phyloP scores from a whole-genome alignment of 345 rosid species.

The Melastoma malabathricum region DNA sequence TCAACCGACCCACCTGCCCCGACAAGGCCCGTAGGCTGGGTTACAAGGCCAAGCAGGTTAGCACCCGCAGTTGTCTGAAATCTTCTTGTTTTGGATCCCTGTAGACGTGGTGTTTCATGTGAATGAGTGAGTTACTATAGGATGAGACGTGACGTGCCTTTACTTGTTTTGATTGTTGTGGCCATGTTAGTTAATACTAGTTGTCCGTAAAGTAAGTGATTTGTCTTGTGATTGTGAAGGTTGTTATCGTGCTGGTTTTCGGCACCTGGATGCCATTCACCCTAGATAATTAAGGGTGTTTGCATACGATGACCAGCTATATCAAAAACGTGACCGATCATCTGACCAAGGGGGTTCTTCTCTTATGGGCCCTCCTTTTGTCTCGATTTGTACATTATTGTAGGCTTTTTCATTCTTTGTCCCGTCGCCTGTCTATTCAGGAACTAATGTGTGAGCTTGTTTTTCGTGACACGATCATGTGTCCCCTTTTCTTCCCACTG shows the following conservation, averaged over 20 bases:
- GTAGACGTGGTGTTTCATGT: no score
- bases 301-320: constrained; percentile 19
- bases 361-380: constrained; percentile 11
- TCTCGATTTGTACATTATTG: constrained; percentile 14
- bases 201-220: background rate
- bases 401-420: no score
- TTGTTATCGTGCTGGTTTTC: constrained; percentile 16
- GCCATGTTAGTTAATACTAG: no score
- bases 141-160: no score
- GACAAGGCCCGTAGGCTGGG: constrained; percentile 96
- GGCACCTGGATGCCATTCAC: constrained; percentile 14
- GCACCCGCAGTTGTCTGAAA: background rate
- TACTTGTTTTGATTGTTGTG: no score
- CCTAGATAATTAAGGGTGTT: background rate
- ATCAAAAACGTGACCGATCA: constrained; percentile 6
- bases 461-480: no score
- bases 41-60: constrained; percentile 97
- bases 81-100: no score
- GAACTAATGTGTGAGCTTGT: no score
- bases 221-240: background rate
- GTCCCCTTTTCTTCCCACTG: constrained; percentile 10
- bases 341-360: constrained; percentile 15
- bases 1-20: constrained; percentile 84
- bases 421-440: no score
- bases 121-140: no score